Conservation (phyloP, 257 asterid species). For the Cynanchum wilfordii region DNA sequence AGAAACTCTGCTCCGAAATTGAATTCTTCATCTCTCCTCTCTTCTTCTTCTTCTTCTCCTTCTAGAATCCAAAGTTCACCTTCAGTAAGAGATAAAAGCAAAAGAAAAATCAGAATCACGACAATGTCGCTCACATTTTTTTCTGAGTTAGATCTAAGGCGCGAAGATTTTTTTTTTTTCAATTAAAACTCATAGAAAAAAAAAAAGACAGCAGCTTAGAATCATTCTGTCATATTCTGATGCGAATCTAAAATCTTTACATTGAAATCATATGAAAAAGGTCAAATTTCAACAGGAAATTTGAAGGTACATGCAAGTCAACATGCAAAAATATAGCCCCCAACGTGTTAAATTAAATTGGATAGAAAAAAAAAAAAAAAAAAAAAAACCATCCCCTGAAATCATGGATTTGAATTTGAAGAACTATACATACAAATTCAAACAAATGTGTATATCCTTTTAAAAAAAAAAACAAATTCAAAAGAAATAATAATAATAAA, state of each 20-base stretch:
- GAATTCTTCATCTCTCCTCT: slow-evolving; percentile 60
- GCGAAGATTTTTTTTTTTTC: neutral
- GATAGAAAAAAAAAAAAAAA: neutral
- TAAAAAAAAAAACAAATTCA: neutral
- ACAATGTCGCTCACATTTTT: neutral
- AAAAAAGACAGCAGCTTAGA: neutral
- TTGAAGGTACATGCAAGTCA: neutral
- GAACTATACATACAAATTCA: no score
- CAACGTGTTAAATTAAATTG: neutral
- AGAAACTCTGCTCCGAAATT: slow-evolving; percentile 70
- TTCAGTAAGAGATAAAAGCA: neutral
- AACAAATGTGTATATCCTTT: neutral
- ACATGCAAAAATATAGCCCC: neutral
- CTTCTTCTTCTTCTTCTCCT: neutral
- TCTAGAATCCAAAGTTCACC: slow-evolving; percentile 16
- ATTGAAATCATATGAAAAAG: neutral
- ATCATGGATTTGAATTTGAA: neutral
- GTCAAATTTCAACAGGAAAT: neutral
- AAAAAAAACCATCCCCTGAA: neutral
- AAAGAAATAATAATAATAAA: neutral
- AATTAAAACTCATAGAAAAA: neutral
- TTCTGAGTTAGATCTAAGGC: neutral
- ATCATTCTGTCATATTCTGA: neutral
- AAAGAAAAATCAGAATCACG: neutral
- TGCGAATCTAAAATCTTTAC: neutral